phyloP scores from a whole-genome alignment of 768 basidiomycete species.

The Boletus edulis region DNA sequence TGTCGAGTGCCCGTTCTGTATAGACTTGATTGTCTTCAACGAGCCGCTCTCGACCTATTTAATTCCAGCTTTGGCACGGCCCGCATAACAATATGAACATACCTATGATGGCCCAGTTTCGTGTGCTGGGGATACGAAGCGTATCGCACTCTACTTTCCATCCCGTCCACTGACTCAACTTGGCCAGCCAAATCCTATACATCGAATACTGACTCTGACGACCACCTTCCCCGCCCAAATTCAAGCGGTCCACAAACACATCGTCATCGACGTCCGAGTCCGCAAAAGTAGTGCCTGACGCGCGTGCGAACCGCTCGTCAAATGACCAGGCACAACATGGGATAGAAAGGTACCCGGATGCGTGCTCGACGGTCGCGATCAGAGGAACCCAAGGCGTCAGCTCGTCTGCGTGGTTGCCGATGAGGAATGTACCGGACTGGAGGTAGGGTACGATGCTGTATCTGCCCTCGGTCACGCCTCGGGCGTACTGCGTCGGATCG shows the following conservation, averaged over 20 bases:
- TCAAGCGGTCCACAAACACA: conserved; percentile 42
- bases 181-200: conserved; percentile 87
- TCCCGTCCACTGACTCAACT: conserved; percentile 67
- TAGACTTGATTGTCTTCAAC: conserved; percentile 9
- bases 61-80: not conserved
- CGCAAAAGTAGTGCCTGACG: conserved; percentile 30
- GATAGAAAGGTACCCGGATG: conserved; percentile 75
- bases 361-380: conserved; percentile 57
- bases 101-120: conserved; percentile 93
- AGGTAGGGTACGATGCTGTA: conserved; percentile 28
- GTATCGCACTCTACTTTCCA: conserved; percentile 87
- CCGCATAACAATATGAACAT: conserved; percentile 21
- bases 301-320: conserved; percentile 61
- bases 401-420: conserved; percentile 97
- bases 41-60: conserved; percentile 28
- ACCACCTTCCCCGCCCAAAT: conserved; percentile 60
- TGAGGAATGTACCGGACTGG: conserved; percentile 61
- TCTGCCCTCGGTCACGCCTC: not conserved
- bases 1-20: conserved; percentile 43
- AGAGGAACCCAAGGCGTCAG: conserved; percentile 94
- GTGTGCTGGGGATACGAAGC: conserved; percentile 87
- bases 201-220: conserved; percentile 69
- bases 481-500: conserved; percentile 45
- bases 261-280: conserved; percentile 19
- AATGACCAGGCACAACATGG: conserved; percentile 91